Conservation (phyloP, 1,284 basidiomycete genomes). For the Cryptococcus hybrid region DNA sequence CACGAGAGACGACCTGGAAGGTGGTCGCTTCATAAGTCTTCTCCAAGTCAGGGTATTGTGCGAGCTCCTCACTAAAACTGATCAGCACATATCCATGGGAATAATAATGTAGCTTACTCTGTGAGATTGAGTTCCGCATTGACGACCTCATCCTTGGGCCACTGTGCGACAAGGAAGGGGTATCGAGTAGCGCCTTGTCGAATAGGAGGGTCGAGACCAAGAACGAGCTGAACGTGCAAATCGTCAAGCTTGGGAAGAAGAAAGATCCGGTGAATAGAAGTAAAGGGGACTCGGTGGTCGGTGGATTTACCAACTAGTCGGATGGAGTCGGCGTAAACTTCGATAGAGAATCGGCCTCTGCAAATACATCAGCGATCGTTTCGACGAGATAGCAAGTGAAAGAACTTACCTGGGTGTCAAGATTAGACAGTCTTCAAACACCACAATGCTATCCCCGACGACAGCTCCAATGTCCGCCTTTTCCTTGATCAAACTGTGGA, state of each 20-base stretch:
- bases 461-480: constrained; percentile 94
- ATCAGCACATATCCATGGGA: background rate
- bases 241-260: constrained; percentile 92
- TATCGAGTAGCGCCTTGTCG: constrained; percentile 98
- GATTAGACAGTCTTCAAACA: constrained; percentile 96
- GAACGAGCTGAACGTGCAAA: constrained; percentile 90
- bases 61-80: constrained; percentile 45
- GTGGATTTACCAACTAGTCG: constrained; percentile 96
- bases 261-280: constrained; percentile 86
- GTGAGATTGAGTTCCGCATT: constrained; percentile 92
- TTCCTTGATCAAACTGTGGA: constrained; percentile 96
- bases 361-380: background rate
- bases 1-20: constrained; percentile 91
- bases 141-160: constrained; percentile 93
- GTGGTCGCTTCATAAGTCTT: constrained; percentile 74
- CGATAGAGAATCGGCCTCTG: constrained; percentile 93
- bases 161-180: constrained; percentile 97
- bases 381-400: background rate
- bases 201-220: constrained; percentile 87
- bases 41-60: constrained; percentile 55
- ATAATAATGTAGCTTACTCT: constrained; percentile 60
- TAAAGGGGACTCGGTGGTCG: constrained; percentile 97
- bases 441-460: constrained; percentile 86
- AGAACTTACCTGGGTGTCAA: constrained; percentile 69
- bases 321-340: constrained; percentile 94